Conservation (phyloP, 2,329 filamentous ascomycete species). For the Colletotrichum truncatum region DNA sequence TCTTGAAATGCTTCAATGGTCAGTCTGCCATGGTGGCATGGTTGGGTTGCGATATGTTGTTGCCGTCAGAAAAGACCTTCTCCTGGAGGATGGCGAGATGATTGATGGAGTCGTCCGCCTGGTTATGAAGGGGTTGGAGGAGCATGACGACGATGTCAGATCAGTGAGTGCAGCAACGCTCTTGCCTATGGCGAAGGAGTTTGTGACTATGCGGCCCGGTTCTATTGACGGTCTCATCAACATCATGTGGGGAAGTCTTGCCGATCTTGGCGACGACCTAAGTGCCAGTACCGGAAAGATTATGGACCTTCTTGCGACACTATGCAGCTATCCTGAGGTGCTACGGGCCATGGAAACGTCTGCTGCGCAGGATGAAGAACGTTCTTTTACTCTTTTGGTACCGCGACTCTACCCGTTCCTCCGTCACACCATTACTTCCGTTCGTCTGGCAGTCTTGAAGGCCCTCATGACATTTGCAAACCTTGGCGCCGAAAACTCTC, state of each 20-base stretch:
- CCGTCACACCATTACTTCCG: slow-evolving; percentile 95
- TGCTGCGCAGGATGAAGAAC: slow-evolving; percentile 81
- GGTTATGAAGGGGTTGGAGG: slow-evolving; percentile 93
- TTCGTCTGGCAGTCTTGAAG: slow-evolving; percentile 91
- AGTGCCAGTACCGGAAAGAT: slow-evolving; percentile 98
- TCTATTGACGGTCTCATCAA: slow-evolving; percentile 85
- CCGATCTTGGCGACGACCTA: slow-evolving; percentile 94
- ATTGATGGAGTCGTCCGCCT: slow-evolving; percentile 93
- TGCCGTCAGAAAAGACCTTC: slow-evolving; percentile 90
- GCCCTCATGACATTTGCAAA: slow-evolving; percentile 93
- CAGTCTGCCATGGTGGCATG: slow-evolving; percentile 98
- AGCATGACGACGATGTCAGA: slow-evolving; percentile 93
- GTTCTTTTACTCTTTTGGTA: slow-evolving; percentile 91
- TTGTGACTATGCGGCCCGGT: slow-evolving; percentile 83
- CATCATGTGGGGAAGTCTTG: slow-evolving; percentile 97
- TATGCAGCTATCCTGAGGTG: slow-evolving; percentile 94
- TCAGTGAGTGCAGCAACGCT: slow-evolving; percentile 97
- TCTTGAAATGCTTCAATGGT: slow-evolving; percentile 82
- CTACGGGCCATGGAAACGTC: slow-evolving; percentile 93
- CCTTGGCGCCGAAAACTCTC: slow-evolving; percentile 80
- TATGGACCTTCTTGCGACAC: slow-evolving; percentile 95
- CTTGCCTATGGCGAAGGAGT: slow-evolving; percentile 95
- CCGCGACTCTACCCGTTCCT: slow-evolving; percentile 96
- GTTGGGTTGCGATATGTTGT: slow-evolving; percentile 95
- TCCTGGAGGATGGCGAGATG: slow-evolving; percentile 83